These are phyloP conservation scores for Pseudocercospora crystallina DNA, from an alignment of 2,329 filamentous ascomycete genomes.

Conservation along the genomic window DNA sequence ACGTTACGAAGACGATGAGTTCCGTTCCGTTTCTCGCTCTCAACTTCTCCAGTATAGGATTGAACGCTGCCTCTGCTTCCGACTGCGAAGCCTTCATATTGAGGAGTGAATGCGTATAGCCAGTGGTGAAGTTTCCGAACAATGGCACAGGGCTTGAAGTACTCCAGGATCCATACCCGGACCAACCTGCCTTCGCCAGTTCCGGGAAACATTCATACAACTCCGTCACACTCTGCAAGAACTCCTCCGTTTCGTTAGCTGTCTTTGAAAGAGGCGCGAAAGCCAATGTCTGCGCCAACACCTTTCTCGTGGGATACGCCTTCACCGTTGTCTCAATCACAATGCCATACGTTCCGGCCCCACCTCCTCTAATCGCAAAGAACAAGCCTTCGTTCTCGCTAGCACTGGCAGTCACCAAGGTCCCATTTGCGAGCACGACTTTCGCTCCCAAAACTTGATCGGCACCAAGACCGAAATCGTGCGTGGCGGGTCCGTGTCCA, in stretches of 20 bases:
- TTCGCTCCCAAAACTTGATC: conserved; percentile 26
- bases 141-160: conserved; percentile 24
- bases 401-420: conserved; percentile 33
- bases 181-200: conserved; percentile 31
- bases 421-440: conserved; percentile 26
- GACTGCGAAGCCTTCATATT: conserved; percentile 26
- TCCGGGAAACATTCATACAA: conserved; percentile 29
- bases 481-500: conserved; percentile 25
- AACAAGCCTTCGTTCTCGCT: conserved; percentile 51
- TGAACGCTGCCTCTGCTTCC: conserved; percentile 24
- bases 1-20: conserved; percentile 31
- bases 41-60: conserved; percentile 21
- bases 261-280: conserved; percentile 24
- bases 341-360: conserved; percentile 47
- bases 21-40: conserved; percentile 24
- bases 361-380: conserved; percentile 53
- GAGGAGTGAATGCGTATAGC: conserved; percentile 30
- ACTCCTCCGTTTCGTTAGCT: conserved; percentile 8
- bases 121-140: conserved; percentile 29
- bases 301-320: conserved; percentile 20
- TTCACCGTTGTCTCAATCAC: conserved; percentile 23
- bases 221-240: conserved; percentile 29
- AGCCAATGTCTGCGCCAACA: conserved; percentile 26
- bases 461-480: conserved; percentile 26
- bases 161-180: conserved; percentile 34